Evolutionary conservation across 2,329 filamentous ascomycete species (phyloP).

Genomic region (Sphaerostilbella broomeana): DNA sequence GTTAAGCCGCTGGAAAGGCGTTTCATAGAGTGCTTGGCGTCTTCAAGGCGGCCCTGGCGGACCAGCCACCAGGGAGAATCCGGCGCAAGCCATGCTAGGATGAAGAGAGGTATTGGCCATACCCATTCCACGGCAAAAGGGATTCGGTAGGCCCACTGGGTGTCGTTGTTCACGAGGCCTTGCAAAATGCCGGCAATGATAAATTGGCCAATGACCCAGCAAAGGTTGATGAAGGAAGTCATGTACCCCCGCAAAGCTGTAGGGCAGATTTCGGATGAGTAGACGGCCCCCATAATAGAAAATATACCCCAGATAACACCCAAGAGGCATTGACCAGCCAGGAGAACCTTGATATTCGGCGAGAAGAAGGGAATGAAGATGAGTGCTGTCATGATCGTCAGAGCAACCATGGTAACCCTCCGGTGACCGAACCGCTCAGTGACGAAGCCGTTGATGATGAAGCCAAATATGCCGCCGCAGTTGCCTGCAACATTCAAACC

Average conservation of each 20-base stretch:
- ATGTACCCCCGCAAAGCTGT: slow-evolving; percentile 30
- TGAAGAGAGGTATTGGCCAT: slow-evolving; percentile 17
- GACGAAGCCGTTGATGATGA: slow-evolving; percentile 16
- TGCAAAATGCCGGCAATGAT: slow-evolving; percentile 13
- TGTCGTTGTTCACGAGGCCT: slow-evolving; percentile 12
- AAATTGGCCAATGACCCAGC: slow-evolving; percentile 14
- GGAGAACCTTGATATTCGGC: slow-evolving; percentile 31
- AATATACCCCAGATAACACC: slow-evolving; percentile 35
- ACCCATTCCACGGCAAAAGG: slow-evolving; percentile 23
- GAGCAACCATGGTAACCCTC: slow-evolving; percentile 45
- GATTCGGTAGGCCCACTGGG: slow-evolving; percentile 20
- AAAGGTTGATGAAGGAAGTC: slow-evolving; percentile 26
- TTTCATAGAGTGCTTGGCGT: slow-evolving; percentile 19
- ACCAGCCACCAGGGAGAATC: slow-evolving; percentile 37
- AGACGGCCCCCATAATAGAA: slow-evolving; percentile 34
- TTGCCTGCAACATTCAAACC: slow-evolving; percentile 36
- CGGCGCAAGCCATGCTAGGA: slow-evolving; percentile 20
- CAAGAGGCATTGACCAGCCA: slow-evolving; percentile 38
- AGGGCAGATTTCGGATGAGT: slow-evolving; percentile 34
- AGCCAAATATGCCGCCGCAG: slow-evolving; percentile 32
- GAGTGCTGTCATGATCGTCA: slow-evolving; percentile 28
- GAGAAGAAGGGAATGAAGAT: slow-evolving; percentile 20
- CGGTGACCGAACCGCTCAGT: slow-evolving; percentile 23
- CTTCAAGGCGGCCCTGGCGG: slow-evolving; percentile 26
- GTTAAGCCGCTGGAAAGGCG: slow-evolving; percentile 10